Evolutionary conservation across 106 monocot species (phyloP).

Genomic region (Allium cepa): DNA sequence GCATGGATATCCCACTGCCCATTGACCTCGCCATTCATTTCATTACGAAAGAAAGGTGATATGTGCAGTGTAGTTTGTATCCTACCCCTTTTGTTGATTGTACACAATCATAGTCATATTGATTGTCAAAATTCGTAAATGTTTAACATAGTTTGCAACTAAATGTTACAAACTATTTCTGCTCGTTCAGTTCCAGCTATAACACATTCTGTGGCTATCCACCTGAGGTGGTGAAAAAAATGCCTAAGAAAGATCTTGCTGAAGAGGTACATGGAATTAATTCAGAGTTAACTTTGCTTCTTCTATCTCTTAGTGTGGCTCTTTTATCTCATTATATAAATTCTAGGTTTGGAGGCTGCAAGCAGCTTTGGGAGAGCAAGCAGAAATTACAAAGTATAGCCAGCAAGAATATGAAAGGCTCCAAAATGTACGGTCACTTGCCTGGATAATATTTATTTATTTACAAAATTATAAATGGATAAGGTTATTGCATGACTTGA

Average conservation of each 20-base stretch:
- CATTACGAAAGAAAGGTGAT: too few species aligned
- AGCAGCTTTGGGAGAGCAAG: conserved; percentile 91
- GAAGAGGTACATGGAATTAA: conserved; percentile 51
- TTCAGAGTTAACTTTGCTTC: neutral
- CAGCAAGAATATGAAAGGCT: conserved; percentile 94
- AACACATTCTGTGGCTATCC: conserved; percentile 96
- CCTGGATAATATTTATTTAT: neutral
- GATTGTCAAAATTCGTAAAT: too few species aligned
- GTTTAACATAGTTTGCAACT: neutral
- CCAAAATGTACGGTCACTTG: conserved; percentile 62
- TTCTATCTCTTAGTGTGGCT: neutral
- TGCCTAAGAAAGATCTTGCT: conserved; percentile 91
- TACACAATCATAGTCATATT: too few species aligned
- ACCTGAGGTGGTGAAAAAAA: conserved; percentile 96
- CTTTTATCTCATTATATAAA: neutral
- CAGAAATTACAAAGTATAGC: conserved; percentile 91
- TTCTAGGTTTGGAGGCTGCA: conserved; percentile 91
- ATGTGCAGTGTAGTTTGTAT: too few species aligned
- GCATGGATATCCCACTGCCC: too few species aligned
- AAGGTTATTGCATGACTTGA: too few species aligned
- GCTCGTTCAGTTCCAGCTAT: conserved; percentile 34
- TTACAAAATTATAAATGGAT: too few species aligned
- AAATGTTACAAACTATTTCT: neutral
- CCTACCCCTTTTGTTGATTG: too few species aligned
- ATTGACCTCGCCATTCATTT: too few species aligned